phyloP scores from a whole-genome alignment of 2,329 filamentous ascomycete species.

The Leptographium lundbergii region DNA sequence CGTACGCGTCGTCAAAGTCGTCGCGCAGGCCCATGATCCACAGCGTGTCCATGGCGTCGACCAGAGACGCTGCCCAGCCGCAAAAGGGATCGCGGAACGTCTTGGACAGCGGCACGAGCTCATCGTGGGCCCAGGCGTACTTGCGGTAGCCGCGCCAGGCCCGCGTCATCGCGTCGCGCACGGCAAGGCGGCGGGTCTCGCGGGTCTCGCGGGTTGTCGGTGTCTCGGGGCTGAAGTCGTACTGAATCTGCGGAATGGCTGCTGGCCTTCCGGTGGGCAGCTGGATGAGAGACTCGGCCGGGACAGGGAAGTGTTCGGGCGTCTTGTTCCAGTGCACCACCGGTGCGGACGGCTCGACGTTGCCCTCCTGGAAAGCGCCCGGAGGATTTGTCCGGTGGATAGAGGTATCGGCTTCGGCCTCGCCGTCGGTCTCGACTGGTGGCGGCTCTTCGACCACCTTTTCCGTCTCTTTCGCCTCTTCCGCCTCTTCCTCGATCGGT shows the following conservation, averaged over 20 bases:
- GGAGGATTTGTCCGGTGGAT: neutral
- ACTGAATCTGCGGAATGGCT: constrained; percentile 65
- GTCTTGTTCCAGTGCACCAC: constrained; percentile 57
- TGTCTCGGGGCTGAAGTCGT: constrained; percentile 54
- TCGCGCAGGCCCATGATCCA: constrained; percentile 75
- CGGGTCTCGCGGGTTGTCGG: constrained; percentile 45
- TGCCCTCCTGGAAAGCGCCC: neutral
- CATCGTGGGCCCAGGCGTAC: constrained; percentile 76
- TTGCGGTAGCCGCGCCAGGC: constrained; percentile 75
- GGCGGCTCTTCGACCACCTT: neutral
- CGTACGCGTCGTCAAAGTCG: constrained; percentile 69
- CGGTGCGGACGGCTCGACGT: neutral
- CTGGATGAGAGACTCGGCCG: constrained; percentile 54
- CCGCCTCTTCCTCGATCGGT: neutral
- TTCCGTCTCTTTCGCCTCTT: neutral
- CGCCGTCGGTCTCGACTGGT: neutral
- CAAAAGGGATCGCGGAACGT: constrained; percentile 69
- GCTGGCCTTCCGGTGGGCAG: constrained; percentile 62
- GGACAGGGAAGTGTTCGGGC: constrained; percentile 66
- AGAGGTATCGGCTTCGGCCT: neutral
- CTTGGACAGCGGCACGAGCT: constrained; percentile 62
- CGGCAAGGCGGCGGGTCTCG: constrained; percentile 46
- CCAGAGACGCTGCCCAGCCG: constrained; percentile 78
- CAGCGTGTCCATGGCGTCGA: constrained; percentile 70
- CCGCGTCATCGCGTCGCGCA: constrained; percentile 63